Evolutionary conservation across 2,329 filamentous ascomycete species (phyloP).

Genomic region (Trichophyton simii): DNA sequence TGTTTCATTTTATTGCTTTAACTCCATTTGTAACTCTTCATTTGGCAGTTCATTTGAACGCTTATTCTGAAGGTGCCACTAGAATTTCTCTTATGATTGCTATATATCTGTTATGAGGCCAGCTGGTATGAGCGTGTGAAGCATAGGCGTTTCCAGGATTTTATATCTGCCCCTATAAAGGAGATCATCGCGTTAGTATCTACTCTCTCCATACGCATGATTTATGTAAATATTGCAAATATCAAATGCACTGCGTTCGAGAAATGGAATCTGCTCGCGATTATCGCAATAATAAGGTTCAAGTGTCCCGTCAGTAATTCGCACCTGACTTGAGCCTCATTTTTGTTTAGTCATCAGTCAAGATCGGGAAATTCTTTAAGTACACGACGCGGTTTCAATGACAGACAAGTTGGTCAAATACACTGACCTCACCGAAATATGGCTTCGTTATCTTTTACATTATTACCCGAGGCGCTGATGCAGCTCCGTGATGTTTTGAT

Average conservation of each 20-base stretch:
- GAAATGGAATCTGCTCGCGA: no score
- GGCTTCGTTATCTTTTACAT: slow-evolving; percentile 37
- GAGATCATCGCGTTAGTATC: neutral
- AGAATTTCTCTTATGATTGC: neutral
- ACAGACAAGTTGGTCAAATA: neutral
- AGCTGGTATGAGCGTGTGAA: neutral
- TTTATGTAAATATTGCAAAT: no score
- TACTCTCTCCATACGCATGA: neutral
- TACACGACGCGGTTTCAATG: neutral
- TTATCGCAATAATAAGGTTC: no score
- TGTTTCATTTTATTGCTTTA: neutral
- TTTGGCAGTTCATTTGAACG: neutral
- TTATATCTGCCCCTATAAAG: neutral
- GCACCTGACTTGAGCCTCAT: neutral
- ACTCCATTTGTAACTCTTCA: neutral
- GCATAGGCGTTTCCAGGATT: neutral
- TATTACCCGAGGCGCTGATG: slow-evolving; percentile 44
- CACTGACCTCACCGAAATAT: neutral
- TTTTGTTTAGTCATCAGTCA: neutral
- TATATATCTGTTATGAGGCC: neutral
- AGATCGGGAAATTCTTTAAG: neutral
- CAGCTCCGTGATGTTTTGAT: slow-evolving; percentile 47
- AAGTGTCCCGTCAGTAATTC: no score
- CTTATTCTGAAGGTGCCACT: neutral
- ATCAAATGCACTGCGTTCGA: no score